phyloP scores from a whole-genome alignment of 768 basidiomycete genomes.

The Macrolepiota fuliginosa region DNA sequence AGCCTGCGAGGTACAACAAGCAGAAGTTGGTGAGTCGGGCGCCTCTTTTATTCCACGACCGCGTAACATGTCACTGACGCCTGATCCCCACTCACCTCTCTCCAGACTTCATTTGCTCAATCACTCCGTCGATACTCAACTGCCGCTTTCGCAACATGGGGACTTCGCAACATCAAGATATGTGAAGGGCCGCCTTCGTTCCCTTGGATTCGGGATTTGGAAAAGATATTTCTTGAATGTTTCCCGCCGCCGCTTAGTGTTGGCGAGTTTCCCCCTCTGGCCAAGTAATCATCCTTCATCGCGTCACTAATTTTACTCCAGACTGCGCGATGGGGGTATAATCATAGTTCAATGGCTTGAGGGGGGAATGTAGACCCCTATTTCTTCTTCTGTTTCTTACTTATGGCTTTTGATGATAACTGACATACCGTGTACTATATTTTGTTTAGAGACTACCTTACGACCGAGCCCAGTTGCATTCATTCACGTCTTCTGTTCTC shows the following conservation, averaged over 20 bases:
- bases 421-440: too few species aligned
- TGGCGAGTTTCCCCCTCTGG: neutral
- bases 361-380: too few species aligned
- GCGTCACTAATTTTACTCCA: neutral
- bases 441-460: too few species aligned
- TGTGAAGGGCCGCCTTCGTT: neutral
- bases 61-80: neutral
- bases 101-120: neutral
- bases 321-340: neutral
- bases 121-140: neutral
- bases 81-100: neutral
- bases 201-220: conserved; percentile 9
- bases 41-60: neutral
- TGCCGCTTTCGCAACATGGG: conserved; percentile 1
- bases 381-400: too few species aligned
- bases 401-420: too few species aligned
- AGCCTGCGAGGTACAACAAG: neutral
- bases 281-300: neutral
- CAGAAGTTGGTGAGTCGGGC: conserved; percentile 8
- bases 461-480: too few species aligned
- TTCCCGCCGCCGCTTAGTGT: conserved; percentile 4
- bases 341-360: too few species aligned
- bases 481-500: too few species aligned
- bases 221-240: conserved; percentile 8
- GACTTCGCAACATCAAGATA: conserved; percentile 7